These are phyloP conservation scores for Coprinopsis sp. DNA, from an alignment of 768 basidiomycete species.

Conservation along the genomic window DNA sequence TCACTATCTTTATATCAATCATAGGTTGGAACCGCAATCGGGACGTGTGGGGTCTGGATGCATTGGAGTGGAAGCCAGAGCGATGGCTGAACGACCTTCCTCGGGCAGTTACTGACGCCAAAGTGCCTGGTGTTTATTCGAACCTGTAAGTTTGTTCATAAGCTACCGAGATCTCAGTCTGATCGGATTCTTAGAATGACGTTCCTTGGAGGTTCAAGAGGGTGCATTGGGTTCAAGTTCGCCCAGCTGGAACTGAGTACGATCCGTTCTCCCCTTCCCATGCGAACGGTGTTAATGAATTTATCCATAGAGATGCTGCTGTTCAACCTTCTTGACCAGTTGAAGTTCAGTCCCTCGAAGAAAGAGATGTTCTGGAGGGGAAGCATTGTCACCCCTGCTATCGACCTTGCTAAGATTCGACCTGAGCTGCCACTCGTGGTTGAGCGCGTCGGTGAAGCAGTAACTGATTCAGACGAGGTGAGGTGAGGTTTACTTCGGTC, in stretches of 20 bases:
- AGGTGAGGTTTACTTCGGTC: no score
- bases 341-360: no score
- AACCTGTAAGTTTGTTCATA: slow-evolving; percentile 33
- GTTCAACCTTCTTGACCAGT: no score
- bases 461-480: no score
- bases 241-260: slow-evolving; percentile 37
- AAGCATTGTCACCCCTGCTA: no score
- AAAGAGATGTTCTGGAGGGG: no score
- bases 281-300: no score
- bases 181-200: slow-evolving; percentile 25
- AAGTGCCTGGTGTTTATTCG: slow-evolving; percentile 24
- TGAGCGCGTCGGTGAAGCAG: no score
- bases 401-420: no score
- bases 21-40: slow-evolving; percentile 10
- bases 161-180: not conserved
- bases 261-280: not conserved
- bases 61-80: slow-evolving; percentile 33
- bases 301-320: no score
- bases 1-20: slow-evolving; percentile 13
- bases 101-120: slow-evolving; percentile 15
- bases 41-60: slow-evolving; percentile 33
- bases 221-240: slow-evolving; percentile 43
- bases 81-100: slow-evolving; percentile 35
- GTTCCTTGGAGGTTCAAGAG: slow-evolving; percentile 5
- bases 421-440: no score